A percentile compares a stretch with the other conserved stretches of the same genome.
Conservation (phyloP, 768 basidiomycete genomes). For the Russula dissimulans region DNA sequence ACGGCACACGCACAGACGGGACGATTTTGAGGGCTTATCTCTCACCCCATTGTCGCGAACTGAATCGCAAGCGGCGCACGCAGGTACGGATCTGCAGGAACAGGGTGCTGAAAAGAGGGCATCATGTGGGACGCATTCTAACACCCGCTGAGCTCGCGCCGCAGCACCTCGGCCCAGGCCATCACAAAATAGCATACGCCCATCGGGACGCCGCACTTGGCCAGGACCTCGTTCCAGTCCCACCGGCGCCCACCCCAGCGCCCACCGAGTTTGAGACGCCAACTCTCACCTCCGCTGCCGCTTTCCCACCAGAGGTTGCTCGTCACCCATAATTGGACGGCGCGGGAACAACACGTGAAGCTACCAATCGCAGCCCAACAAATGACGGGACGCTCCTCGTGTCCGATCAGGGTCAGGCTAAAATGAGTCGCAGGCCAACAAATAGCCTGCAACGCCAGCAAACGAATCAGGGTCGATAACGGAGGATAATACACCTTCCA, state of each 20-base stretch:
- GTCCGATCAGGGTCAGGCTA: constrained; percentile 66
- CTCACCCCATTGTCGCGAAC: not conserved
- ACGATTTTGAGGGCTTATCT: not conserved
- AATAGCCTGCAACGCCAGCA: constrained; percentile 88
- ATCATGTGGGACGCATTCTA: not conserved
- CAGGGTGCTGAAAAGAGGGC: not conserved
- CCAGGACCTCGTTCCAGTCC: constrained; percentile 71
- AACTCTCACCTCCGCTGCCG: constrained; percentile 8
- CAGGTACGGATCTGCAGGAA: not conserved
- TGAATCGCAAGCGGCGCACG: not conserved
- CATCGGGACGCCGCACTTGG: constrained; percentile 65
- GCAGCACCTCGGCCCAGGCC: constrained; percentile 54
- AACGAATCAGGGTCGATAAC: constrained; percentile 78
- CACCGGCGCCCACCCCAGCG: constrained; percentile 56
- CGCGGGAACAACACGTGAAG: constrained; percentile 73
- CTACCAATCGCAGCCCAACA: constrained; percentile 89
- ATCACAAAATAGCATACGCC: constrained; percentile 69
- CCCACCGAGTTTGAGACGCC: constrained; percentile 23
- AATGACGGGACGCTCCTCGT: constrained; percentile 63
- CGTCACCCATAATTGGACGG: constrained; percentile 93
- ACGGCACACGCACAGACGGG: not conserved
- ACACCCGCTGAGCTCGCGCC: constrained; percentile 29
- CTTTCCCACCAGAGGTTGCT: constrained; percentile 53
- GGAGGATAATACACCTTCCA: constrained; percentile 91
- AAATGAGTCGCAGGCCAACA: constrained; percentile 93